These are phyloP conservation scores for Polyporus arcularius DNA, from an alignment of 768 basidiomycete species.

Conservation along the genomic window DNA sequence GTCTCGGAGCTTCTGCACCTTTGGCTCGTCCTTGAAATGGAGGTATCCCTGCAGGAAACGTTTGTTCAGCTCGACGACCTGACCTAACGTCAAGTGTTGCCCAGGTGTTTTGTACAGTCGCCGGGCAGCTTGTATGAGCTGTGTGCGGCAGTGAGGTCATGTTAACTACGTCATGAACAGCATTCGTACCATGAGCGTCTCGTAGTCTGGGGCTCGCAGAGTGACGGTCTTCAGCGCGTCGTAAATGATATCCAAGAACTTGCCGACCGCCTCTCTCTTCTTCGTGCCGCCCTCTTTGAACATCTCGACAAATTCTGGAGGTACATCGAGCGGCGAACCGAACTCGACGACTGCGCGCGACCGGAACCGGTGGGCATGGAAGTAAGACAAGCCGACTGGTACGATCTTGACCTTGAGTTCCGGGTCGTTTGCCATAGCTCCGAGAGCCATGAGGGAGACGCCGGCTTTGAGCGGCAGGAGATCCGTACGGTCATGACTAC, in stretches of 20 bases:
- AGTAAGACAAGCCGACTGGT: conserved; percentile 49
- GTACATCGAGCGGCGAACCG: conserved; percentile 89
- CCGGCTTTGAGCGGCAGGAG: conserved; percentile 96
- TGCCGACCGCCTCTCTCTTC: conserved; percentile 89
- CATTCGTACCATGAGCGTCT: conserved; percentile 84
- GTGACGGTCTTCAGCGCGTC: conserved; percentile 96
- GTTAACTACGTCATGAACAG: not conserved
- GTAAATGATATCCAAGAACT: conserved; percentile 88
- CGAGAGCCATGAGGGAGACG: conserved; percentile 96
- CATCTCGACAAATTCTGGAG: conserved; percentile 82
- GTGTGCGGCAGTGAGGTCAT: not conserved
- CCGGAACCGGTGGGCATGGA: conserved; percentile 70
- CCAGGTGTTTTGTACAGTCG: conserved; percentile 93
- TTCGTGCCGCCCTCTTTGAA: conserved; percentile 86
- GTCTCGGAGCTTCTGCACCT: conserved; percentile 75
- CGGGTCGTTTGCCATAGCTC: conserved; percentile 93
- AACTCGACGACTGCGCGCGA: conserved; percentile 98
- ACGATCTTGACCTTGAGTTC: conserved; percentile 87
- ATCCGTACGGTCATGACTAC: conserved; percentile 97
- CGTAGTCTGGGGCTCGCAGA: conserved; percentile 93
- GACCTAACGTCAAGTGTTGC: conserved; percentile 90
- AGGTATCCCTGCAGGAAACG: conserved; percentile 92
- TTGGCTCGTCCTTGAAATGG: conserved; percentile 90
- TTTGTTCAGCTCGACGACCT: conserved; percentile 93
- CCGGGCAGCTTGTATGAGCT: conserved; percentile 96